These are phyloP conservation scores for Carex pumila DNA, from an alignment of 176 grass and related monocot genomes.

Conservation along the genomic window DNA sequence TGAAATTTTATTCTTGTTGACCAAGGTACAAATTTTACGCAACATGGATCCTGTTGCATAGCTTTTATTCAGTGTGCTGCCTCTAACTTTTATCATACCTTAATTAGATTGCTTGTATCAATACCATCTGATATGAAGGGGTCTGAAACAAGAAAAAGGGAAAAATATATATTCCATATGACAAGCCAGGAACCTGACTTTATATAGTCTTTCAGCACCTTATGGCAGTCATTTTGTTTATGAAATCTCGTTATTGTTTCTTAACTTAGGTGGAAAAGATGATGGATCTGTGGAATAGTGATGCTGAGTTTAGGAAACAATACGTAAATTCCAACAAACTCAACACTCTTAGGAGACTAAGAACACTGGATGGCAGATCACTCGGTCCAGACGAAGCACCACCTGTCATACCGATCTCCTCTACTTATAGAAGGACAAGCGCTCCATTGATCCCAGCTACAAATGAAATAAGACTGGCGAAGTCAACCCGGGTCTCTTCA, in stretches of 20 bases:
- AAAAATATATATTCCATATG: neutral
- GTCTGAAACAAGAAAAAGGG: neutral
- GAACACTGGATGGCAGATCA: constrained; percentile 70
- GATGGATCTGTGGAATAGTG: constrained; percentile 62
- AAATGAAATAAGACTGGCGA: neutral
- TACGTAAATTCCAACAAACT: constrained; percentile 67
- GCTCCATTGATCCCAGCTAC: constrained; percentile 17
- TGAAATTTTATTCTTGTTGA: neutral
- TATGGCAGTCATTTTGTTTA: neutral
- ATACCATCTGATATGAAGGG: neutral
- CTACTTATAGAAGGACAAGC: constrained; percentile 34
- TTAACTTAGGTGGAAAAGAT: constrained; percentile 47
- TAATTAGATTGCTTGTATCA: neutral
- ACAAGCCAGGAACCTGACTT: neutral
- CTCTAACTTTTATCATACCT: neutral
- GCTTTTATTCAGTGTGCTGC: neutral
- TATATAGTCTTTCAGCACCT: neutral
- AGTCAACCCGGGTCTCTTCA: constrained; percentile 3
- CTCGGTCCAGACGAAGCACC: constrained; percentile 70
- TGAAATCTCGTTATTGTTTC: constrained; percentile 6
- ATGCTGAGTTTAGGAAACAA: constrained; percentile 64
- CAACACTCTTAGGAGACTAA: constrained; percentile 70
- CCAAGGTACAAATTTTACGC: neutral
- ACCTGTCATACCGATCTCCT: constrained; percentile 41
- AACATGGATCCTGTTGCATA: neutral